Evolutionary conservation across 1,139 yeast genomes (phyloP).

Genomic region (Zygosaccharomyces sapae): DNA sequence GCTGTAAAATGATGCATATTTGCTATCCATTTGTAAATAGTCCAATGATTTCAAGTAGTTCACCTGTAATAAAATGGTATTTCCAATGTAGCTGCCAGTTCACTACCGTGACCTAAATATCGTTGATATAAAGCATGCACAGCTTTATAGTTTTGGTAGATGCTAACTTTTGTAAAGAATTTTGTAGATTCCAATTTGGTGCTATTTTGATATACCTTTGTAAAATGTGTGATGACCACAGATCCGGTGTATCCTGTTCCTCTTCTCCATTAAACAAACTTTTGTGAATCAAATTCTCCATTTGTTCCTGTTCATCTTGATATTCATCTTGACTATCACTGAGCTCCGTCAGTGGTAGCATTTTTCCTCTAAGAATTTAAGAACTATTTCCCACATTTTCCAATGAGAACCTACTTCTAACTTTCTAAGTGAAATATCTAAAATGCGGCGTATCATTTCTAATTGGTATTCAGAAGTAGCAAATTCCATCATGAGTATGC

Average conservation of each 20-base stretch:
- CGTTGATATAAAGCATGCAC: conserved; percentile 29
- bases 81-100: conserved; percentile 38
- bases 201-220: conserved; percentile 19
- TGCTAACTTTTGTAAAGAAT: conserved; percentile 32
- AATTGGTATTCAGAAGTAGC: conserved; percentile 42
- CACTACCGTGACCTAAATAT: conserved; percentile 35
- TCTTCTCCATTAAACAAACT: conserved; percentile 6
- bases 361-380: conserved; percentile 44
- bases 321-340: conserved; percentile 32
- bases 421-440: conserved; percentile 50
- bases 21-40: conserved; percentile 18
- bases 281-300: conserved; percentile 22
- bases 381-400: conserved; percentile 54
- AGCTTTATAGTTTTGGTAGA: conserved; percentile 28
- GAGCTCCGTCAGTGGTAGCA: conserved; percentile 34
- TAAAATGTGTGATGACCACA: conserved; percentile 33
- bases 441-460: conserved; percentile 44
- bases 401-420: conserved; percentile 53
- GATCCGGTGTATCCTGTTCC: conserved; percentile 12
- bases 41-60: conserved; percentile 48
- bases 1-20: conserved; percentile 38
- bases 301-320: conserved; percentile 14
- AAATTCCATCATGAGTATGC: conserved; percentile 54
- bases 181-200: conserved; percentile 11
- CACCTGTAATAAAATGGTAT: conserved; percentile 43